Conservation (phyloP, 2,329 filamentous ascomycete species). For the Fusarium nodosum region DNA sequence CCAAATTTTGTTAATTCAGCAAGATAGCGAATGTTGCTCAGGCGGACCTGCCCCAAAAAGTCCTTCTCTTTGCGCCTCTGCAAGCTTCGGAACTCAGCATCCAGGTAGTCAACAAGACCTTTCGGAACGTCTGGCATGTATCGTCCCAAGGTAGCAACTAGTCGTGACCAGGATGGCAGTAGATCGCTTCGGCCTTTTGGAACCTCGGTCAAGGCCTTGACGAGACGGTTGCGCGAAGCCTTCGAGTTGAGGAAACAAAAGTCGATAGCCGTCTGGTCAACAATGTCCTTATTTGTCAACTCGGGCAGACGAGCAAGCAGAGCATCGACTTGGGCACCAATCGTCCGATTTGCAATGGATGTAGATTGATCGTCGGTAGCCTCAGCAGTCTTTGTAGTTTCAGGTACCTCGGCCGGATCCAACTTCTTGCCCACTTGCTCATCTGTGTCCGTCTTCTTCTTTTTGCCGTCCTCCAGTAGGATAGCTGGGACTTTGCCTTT, state of each 20-base stretch:
- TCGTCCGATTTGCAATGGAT: conserved; percentile 97
- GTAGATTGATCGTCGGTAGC: conserved; percentile 86
- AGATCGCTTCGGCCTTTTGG: conserved; percentile 94
- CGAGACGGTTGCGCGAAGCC: conserved; percentile 91
- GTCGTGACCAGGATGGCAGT: conserved; percentile 89
- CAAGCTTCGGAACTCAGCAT: conserved; percentile 95
- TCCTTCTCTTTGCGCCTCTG: conserved; percentile 98
- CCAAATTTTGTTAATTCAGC: conserved; percentile 98
- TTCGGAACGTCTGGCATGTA: conserved; percentile 97
- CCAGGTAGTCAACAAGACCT: conserved; percentile 89
- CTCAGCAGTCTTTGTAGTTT: conserved; percentile 64
- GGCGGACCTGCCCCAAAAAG: conserved; percentile 92
- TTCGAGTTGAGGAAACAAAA: conserved; percentile 99
- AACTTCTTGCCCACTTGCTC: conserved; percentile 85
- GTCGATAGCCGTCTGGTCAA: conserved; percentile 93
- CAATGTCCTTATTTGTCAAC: conserved; percentile 88
- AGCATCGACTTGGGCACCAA: conserved; percentile 95
- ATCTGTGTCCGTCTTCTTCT: conserved; percentile 87
- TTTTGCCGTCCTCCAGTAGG: conserved; percentile 92
- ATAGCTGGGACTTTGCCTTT: conserved; percentile 97
- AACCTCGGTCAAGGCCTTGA: conserved; percentile 94
- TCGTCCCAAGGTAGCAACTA: conserved; percentile 92
- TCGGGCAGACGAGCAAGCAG: conserved; percentile 90
- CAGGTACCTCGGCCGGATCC: conserved; percentile 66
- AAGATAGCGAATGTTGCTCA: conserved; percentile 96